A percentile compares a stretch with the other conserved stretches of the same genome.
Conservation (phyloP, 2,329 filamentous ascomycete species). For the Colletotrichum acutatum region DNA sequence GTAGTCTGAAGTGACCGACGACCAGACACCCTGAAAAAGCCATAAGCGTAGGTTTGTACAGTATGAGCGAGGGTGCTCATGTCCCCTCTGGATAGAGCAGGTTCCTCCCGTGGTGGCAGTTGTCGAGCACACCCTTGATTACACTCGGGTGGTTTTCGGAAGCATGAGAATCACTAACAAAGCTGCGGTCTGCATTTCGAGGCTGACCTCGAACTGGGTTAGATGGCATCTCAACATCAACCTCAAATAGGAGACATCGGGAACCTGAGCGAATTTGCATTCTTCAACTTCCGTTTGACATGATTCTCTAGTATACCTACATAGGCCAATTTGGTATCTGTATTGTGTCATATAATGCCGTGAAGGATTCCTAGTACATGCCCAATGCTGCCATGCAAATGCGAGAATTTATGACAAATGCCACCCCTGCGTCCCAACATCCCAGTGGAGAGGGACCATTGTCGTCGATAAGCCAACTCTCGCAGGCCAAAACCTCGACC, state of each 20-base stretch:
- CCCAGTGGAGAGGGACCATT: neutral
- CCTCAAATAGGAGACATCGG: too few relatives aligned
- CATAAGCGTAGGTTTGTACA: neutral
- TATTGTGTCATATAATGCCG: conserved; percentile 16
- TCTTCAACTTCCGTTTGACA: conserved; percentile 7
- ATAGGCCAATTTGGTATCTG: conserved; percentile 32
- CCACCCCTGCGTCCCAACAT: neutral
- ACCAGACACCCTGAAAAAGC: neutral
- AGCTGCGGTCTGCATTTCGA: neutral
- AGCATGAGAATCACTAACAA: neutral
- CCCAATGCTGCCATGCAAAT: conserved; percentile 28
- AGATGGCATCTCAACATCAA: too few relatives aligned
- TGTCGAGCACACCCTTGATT: too few relatives aligned
- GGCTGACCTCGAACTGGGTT: too few relatives aligned
- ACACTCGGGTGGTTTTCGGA: too few relatives aligned
- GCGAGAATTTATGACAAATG: neutral
- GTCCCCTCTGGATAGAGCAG: neutral
- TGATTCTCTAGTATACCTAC: conserved; percentile 24
- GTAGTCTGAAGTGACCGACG: neutral
- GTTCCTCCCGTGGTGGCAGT: too few relatives aligned
- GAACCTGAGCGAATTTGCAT: neutral
- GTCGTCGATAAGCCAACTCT: neutral
- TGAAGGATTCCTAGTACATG: conserved; percentile 8
- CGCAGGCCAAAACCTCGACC: neutral
- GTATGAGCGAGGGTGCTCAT: neutral